Evolutionary conservation across 108 stramenopile species (phyloP).

Genomic region (Discostella stelligeroides): DNA sequence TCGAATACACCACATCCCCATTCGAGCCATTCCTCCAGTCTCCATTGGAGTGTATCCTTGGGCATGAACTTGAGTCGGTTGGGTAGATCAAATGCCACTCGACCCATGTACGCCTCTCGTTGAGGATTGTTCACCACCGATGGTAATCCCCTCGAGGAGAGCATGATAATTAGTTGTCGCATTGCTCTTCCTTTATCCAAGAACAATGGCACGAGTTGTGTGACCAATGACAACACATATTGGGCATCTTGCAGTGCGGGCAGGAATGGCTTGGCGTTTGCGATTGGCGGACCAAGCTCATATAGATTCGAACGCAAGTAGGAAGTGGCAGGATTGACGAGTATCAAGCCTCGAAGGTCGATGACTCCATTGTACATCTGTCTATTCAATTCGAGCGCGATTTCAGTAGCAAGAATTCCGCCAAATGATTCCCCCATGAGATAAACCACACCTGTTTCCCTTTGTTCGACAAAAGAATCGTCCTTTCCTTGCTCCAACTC

Average conservation of each 20-base stretch:
- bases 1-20: slow-evolving; percentile 58
- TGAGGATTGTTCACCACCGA: slow-evolving; percentile 68
- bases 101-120: slow-evolving; percentile 89
- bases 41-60: slow-evolving; percentile 75
- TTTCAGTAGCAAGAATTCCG: slow-evolving; percentile 76
- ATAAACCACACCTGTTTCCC: slow-evolving; percentile 48
- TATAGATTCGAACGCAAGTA: slow-evolving; percentile 77
- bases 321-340: slow-evolving; percentile 88
- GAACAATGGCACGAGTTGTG: slow-evolving; percentile 72
- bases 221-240: slow-evolving; percentile 61
- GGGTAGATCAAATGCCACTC: slow-evolving; percentile 73
- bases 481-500: neutral
- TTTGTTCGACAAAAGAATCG: too few relatives aligned
- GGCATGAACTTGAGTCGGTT: slow-evolving; percentile 73
- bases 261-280: slow-evolving; percentile 41
- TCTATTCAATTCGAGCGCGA: slow-evolving; percentile 52
- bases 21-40: slow-evolving; percentile 75
- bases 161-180: slow-evolving; percentile 67
- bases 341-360: slow-evolving; percentile 60
- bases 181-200: slow-evolving; percentile 67
- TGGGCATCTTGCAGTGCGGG: slow-evolving; percentile 30
- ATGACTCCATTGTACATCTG: slow-evolving; percentile 22
- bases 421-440: slow-evolving; percentile 90
- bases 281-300: slow-evolving; percentile 64
- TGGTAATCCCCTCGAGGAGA: slow-evolving; percentile 74